Base-by-base conservation (phyloP, 2,329 filamentous ascomycete species). In the Sarocladium brachiariae region DNA sequence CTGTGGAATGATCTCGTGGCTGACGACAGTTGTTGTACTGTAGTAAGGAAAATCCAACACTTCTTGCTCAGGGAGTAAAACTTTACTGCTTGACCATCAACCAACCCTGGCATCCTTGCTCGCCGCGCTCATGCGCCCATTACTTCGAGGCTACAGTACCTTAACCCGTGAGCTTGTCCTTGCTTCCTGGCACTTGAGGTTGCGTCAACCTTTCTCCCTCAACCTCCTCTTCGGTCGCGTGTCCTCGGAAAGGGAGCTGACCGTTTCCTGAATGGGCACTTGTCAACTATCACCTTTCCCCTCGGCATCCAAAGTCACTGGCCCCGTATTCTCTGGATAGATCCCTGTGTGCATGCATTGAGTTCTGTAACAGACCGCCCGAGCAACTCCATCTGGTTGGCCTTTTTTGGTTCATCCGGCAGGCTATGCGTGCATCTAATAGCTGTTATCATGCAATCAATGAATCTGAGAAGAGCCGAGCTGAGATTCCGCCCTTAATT, bases 101-200 rank as follows among this genome's bases (percentile, higher is more conserved):
- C 10, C 11, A 18, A 21, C 25, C 43, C 27, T 24, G 27, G 24
- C 27, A 47, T 33, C 43, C 43, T 47, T 47, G 43, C 43, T 47
- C 25, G 43, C 43, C 43, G 43, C 43, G 25, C 27, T 47, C 25
- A 25, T 47, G 43, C 43, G 43, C 43, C 25, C 25, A 47, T 18
- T 47, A 18, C 39, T 19, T 25, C 39, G 10, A 30, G 37, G 37
- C n/a, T n/a, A n/a, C n/a, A n/a, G n/a, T n/a, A n/a, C n/a, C n/a
- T n/a, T n/a, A n/a, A n/a, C n/a, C n/a, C n/a, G n/a, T n/a, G n/a
- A n/a, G n/a, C n/a, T 16, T 35, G 10, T 35, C 33, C n/a, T 14
- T 35, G 7, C 13, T 13, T 30, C 7, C 27, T 30, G 27, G 7
- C 13, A 7, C 7, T 30, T 30, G 27, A 30, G 27, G 27, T 7